These are phyloP conservation scores for Colletotrichum tropicale DNA, from an alignment of 2,329 filamentous ascomycete species.

Conservation along the genomic window DNA sequence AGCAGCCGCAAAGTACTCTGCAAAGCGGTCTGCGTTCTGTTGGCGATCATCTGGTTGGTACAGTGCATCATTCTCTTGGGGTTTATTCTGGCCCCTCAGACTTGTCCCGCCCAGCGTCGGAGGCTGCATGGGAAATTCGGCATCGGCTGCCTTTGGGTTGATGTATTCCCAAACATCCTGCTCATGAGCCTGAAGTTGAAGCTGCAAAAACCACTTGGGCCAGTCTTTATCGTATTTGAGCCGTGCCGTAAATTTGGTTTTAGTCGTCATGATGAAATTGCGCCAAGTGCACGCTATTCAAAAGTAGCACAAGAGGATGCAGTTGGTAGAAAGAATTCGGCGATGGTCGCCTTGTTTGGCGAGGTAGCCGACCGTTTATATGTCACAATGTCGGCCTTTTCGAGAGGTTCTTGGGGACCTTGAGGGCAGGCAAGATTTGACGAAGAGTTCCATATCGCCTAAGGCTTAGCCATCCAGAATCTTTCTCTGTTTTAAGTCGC, in stretches of 20 bases:
- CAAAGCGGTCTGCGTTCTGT: background rate
- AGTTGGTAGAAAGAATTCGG: accelerated
- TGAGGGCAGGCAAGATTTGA: background rate
- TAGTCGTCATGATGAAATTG: background rate
- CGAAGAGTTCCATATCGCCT: accelerated
- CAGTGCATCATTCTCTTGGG: too few relatives aligned
- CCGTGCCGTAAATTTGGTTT: background rate
- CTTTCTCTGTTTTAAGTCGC: too few relatives aligned
- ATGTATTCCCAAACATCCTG: background rate
- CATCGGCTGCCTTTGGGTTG: background rate
- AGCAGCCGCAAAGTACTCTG: background rate
- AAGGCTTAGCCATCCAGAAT: too few relatives aligned
- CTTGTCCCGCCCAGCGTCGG: background rate
- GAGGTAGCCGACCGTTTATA: background rate
- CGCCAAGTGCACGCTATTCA: background rate
- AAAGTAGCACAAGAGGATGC: background rate
- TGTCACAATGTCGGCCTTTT: background rate
- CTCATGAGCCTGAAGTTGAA: background rate
- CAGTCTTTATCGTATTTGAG: background rate
- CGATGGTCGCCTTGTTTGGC: background rate
- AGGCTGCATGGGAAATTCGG: background rate
- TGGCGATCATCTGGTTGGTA: too few relatives aligned
- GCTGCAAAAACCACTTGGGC: background rate
- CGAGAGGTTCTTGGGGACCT: background rate
- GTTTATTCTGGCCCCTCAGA: background rate